phyloP scores from a whole-genome alignment of 202 grass and related monocot genomes.

The Zizania palustris region DNA sequence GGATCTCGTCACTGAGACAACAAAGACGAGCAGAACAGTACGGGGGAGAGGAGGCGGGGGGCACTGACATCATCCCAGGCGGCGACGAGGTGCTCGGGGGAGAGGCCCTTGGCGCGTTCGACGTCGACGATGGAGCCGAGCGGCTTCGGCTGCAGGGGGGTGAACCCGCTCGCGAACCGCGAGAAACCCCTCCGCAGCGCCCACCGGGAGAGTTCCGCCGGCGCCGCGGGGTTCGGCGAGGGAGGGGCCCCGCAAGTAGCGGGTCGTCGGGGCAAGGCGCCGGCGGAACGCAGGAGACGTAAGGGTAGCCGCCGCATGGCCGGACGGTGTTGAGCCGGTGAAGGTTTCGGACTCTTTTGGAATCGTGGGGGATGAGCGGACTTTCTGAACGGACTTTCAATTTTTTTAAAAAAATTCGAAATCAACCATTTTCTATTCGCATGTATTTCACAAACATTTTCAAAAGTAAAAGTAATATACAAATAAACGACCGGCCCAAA shows the following conservation, averaged over 20 bases:
- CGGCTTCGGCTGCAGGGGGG: constrained; percentile 62
- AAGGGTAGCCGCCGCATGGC: constrained; percentile 60
- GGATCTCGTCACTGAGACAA: constrained; percentile 10
- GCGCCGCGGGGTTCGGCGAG: background rate
- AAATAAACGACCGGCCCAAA: too few species aligned
- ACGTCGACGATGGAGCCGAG: constrained; percentile 83
- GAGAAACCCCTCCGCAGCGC: constrained; percentile 55
- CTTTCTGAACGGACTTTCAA: too few species aligned
- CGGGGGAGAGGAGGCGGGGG: background rate
- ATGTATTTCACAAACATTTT: too few species aligned
- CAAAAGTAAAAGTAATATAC: too few species aligned
- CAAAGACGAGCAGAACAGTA: background rate
- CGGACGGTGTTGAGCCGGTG: background rate
- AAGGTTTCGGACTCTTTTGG: background rate
- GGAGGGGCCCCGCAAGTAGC: background rate
- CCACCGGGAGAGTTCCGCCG: constrained; percentile 38
- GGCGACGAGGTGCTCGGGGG: constrained; percentile 74
- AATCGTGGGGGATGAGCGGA: too few species aligned
- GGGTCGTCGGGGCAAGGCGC: background rate
- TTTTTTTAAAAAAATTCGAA: too few species aligned
- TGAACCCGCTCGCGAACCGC: constrained; percentile 78
- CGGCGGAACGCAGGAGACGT: constrained; percentile 39
- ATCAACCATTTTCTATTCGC: too few species aligned
- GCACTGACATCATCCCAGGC: constrained; percentile 82
- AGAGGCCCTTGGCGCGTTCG: constrained; percentile 66